A percentile compares a stretch with the other conserved stretches of the same genome.
Evolutionary conservation across 2,329 filamentous ascomycete species (phyloP).

Genomic region (Colletotrichum viniferum): DNA sequence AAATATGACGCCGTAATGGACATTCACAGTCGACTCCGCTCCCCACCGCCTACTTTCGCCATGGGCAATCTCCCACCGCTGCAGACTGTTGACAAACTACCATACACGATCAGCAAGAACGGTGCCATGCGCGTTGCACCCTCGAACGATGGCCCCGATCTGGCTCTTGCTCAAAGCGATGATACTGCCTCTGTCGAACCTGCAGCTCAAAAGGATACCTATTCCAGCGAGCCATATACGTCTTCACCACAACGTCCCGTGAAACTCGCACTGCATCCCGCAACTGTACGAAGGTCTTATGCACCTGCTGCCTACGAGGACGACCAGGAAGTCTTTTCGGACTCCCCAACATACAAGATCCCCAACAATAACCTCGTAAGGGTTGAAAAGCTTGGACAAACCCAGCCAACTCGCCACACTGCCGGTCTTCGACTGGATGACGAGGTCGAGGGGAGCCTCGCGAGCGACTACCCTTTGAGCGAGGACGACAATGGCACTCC

Average conservation of each 20-base stretch:
- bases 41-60: background rate
- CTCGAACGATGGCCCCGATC: conserved; percentile 22
- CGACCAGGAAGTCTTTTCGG: conserved; percentile 29
- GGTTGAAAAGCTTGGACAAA: background rate
- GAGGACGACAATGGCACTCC: conserved; percentile 22
- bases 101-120: conserved; percentile 39
- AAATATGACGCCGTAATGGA: conserved; percentile 8
- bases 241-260: conserved; percentile 28
- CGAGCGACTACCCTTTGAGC: conserved; percentile 2
- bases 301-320: conserved; percentile 26
- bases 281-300: conserved; percentile 31
- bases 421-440: background rate
- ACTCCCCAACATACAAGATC: conserved; percentile 25
- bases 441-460: conserved; percentile 10
- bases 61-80: background rate
- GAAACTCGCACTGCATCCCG: conserved; percentile 45
- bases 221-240: background rate
- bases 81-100: conserved; percentile 20
- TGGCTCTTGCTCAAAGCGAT: conserved; percentile 23
- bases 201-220: conserved; percentile 7
- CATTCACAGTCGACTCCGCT: conserved; percentile 6
- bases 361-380: conserved; percentile 14
- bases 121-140: conserved; percentile 36
- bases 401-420: background rate
- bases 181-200: conserved; percentile 24